Conservation (phyloP, 1,284 basidiomycete genomes). For the Sporisorium iseilematis-ciliati region DNA sequence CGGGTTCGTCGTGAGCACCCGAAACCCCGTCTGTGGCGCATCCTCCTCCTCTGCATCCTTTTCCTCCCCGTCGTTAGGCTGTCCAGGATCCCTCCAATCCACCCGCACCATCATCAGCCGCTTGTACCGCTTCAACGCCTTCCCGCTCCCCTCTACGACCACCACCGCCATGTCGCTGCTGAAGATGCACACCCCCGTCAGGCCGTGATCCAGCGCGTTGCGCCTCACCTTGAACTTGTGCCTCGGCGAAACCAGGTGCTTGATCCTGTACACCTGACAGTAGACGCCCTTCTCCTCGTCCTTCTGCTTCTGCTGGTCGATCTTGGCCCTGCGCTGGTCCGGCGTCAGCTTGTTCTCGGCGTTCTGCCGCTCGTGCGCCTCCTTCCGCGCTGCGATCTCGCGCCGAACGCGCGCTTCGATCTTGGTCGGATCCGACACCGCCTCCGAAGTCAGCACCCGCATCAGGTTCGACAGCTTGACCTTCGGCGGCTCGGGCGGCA, state of each 20-base stretch:
- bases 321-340: slow-evolving; percentile 87
- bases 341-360: slow-evolving; percentile 88
- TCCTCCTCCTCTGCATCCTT: slow-evolving; percentile 21
- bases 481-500: slow-evolving; percentile 95
- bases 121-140: slow-evolving; percentile 88
- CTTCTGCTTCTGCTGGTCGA: slow-evolving; percentile 72
- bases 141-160: slow-evolving; percentile 90
- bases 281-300: slow-evolving; percentile 87
- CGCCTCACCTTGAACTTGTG: slow-evolving; percentile 96
- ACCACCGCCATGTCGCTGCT: slow-evolving; percentile 89
- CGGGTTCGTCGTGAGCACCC: slow-evolving; percentile 15
- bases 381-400: slow-evolving; percentile 89
- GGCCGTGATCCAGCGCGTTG: slow-evolving; percentile 90
- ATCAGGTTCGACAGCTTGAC: slow-evolving; percentile 96
- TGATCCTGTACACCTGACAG: slow-evolving; percentile 87
- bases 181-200: slow-evolving; percentile 90
- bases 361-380: slow-evolving; percentile 91
- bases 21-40: slow-evolving; percentile 59
- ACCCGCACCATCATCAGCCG: slow-evolving; percentile 88
- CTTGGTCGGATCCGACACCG: slow-evolving; percentile 94
- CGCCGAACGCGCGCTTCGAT: slow-evolving; percentile 93
- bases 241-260: slow-evolving; percentile 87
- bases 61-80: slow-evolving; percentile 72
- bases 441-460: slow-evolving; percentile 96
- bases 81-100: slow-evolving; percentile 86